Evolutionary conservation across 2,329 filamentous ascomycete genomes (phyloP), one percentile per base, ranked within the genome.

Genomic region (Fusarium sp.): DNA sequence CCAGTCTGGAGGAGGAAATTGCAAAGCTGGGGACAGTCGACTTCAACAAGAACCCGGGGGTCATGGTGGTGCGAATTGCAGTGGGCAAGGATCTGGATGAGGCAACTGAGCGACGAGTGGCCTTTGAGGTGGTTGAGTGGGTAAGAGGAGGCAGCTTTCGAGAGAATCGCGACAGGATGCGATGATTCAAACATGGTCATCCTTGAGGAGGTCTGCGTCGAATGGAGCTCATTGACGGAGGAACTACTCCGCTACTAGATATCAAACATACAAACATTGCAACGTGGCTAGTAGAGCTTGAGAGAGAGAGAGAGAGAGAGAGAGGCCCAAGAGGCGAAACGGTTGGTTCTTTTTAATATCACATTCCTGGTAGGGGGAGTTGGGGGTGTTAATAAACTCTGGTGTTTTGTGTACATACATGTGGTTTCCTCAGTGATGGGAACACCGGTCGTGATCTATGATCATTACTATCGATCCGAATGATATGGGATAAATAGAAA

Each of bases 101-200:
- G 73, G 88, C 85, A 69, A 87, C 87, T 10, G 81, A 93, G 73
- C 82, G 92, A 56, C 81, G 93, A 60, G 78, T 97, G 45, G 89
- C 87, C 2, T 97, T 97, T 76, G 93, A 97, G 78, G 87, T 97
- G 62, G 85, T 90, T 50, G 93, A 97, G 76, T 96, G 90, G 86
- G 83, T 92, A 56, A 74, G 82, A 32, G 77, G 75, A 15, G 79
- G 77, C 6, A 76, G 71, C n/a, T 82, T 79, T 49, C 75, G 70
- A 47, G 73, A 75, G 21, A 69, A 57, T 32, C 23, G 62, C 35
- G 63, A 59, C 17, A 57, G 58, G 45, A 41, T 49, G 37, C 56
- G 32, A 61, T 57, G 39, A 54, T 47, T 19, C 27, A 38, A n/a
- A 43, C 29, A 51, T 39, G 42, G 46, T 25, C 19, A 50, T 19